Conservation (phyloP, 75 land plant species). For the Pinus albicaulis region DNA sequence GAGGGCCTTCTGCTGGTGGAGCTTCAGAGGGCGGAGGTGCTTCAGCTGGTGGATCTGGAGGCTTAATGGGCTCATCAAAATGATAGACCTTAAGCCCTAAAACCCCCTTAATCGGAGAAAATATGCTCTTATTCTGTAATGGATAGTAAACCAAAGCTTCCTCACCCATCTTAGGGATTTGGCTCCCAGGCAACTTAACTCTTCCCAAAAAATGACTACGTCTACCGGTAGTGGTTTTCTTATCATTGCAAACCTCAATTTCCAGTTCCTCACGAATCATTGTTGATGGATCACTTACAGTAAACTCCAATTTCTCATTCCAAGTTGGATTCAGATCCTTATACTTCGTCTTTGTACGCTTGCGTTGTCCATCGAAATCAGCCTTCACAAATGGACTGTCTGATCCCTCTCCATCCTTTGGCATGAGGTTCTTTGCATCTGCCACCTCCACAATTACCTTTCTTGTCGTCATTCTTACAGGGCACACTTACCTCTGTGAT, state of each 20-base stretch:
- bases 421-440: constrained; percentile 62
- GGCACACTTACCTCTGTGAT: background rate
- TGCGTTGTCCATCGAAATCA: constrained; percentile 59
- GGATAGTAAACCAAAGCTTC: constrained; percentile 56
- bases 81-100: constrained; percentile 59
- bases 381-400: constrained; percentile 65
- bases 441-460: constrained; percentile 75
- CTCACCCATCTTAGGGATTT: constrained; percentile 47
- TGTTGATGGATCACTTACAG: constrained; percentile 38
- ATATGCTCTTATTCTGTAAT: constrained; percentile 58
- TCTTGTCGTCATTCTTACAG: constrained; percentile 21
- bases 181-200: constrained; percentile 45
- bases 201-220: constrained; percentile 74
- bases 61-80: constrained; percentile 39
- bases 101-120: constrained; percentile 70
- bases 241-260: constrained; percentile 47
- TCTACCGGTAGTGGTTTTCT: constrained; percentile 29
- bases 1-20: constrained; percentile 9
- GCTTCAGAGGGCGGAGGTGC: constrained; percentile 13
- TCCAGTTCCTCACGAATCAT: constrained; percentile 54
- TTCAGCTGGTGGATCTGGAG: constrained; percentile 13
- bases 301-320: constrained; percentile 69
- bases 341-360: constrained; percentile 51
- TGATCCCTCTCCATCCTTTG: constrained; percentile 82
- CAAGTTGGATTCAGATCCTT: constrained; percentile 78